Evolutionary conservation across 1,139 yeast genomes (phyloP).

Genomic region (Pneumocystis sp.): DNA sequence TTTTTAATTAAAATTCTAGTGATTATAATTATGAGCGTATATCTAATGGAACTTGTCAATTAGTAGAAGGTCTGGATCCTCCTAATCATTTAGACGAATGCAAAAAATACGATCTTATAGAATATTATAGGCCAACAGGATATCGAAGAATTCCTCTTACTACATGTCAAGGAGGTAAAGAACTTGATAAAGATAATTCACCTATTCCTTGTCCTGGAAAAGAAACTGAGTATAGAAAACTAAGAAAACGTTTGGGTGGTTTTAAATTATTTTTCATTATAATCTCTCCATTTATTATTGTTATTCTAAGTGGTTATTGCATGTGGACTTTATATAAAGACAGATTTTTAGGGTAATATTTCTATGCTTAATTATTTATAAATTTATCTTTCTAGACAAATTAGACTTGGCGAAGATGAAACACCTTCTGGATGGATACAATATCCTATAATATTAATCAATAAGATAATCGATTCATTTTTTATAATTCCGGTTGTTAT

Average conservation of each 20-base stretch:
- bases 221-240: constrained; percentile 45
- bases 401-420: constrained; percentile 4
- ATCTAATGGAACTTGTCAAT: constrained; percentile 69
- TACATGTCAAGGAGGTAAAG: constrained; percentile 59
- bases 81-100: constrained; percentile 51
- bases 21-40: constrained; percentile 68
- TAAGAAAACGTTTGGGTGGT: constrained; percentile 44
- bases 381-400: constrained; percentile 15
- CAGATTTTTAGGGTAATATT: constrained; percentile 43
- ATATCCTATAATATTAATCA: constrained; percentile 21
- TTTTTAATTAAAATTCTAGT: constrained; percentile 14
- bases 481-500: constrained; percentile 20
- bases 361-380: constrained; percentile 16
- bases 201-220: constrained; percentile 74
- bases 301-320: constrained; percentile 38
- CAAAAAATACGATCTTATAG: constrained; percentile 37
- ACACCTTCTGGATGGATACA: constrained; percentile 3
- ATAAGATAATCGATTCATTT: constrained; percentile 23
- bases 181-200: constrained; percentile 51
- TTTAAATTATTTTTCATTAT: constrained; percentile 35
- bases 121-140: constrained; percentile 68
- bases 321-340: constrained; percentile 55
- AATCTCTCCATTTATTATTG: constrained; percentile 41
- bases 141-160: constrained; percentile 61
- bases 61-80: constrained; percentile 57